phyloP scores from a whole-genome alignment of 2,329 filamentous ascomycete genomes.

The Hirsutella thompsonii region DNA sequence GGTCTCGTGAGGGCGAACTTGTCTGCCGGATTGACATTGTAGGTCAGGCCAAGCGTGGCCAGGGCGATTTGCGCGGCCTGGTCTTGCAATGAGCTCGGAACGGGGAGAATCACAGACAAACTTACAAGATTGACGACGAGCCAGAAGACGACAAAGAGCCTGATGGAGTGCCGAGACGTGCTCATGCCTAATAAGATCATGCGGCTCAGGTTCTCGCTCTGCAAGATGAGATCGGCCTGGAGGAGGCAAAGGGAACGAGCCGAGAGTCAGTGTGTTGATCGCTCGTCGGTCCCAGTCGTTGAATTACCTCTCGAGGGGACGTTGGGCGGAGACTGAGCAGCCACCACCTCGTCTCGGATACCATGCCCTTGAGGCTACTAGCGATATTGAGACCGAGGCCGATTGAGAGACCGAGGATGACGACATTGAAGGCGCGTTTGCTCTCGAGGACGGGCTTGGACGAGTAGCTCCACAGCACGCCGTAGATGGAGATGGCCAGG shows the following conservation, averaged over 20 bases:
- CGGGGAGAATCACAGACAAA: background rate
- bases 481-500: slow-evolving; percentile 15
- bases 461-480: slow-evolving; percentile 15
- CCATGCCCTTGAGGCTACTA: slow-evolving; percentile 28
- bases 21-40: slow-evolving; percentile 25
- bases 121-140: slow-evolving; percentile 11
- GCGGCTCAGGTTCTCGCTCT: slow-evolving; percentile 12
- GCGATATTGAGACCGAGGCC: slow-evolving; percentile 27
- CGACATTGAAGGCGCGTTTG: slow-evolving; percentile 28
- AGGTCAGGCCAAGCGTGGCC: slow-evolving; percentile 28
- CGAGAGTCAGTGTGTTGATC: background rate
- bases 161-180: slow-evolving; percentile 7
- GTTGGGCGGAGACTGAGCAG: slow-evolving; percentile 23
- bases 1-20: slow-evolving; percentile 15
- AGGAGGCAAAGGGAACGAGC: too few species aligned
- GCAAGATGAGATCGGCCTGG: slow-evolving; percentile 10
- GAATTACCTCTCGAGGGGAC: slow-evolving; percentile 24
- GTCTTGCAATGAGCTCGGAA: background rate
- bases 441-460: slow-evolving; percentile 14
- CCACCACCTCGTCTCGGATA: slow-evolving; percentile 31
- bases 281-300: background rate
- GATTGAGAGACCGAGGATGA: slow-evolving; percentile 31
- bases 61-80: slow-evolving; percentile 29
- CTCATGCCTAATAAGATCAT: slow-evolving; percentile 9
- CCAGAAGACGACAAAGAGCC: slow-evolving; percentile 10